Base-by-base conservation (phyloP, 2,329 filamentous ascomycete species). In the Paraconiothyrium sp. region DNA sequence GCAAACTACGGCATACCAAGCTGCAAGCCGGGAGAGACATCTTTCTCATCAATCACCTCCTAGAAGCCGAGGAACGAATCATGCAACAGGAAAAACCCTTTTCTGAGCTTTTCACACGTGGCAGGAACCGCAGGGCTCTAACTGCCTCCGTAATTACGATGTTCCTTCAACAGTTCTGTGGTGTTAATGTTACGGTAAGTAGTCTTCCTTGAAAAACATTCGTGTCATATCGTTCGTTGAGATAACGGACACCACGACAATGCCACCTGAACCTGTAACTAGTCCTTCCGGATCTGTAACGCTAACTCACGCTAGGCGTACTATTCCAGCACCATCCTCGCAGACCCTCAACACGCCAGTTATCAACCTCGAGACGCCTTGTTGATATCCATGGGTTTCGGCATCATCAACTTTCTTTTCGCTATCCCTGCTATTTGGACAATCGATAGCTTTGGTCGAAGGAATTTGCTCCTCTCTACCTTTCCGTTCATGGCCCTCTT, bases 11-110 rank as follows among this genome's bases (percentile, higher is more conserved):
- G 0, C 77, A 79, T 22, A 81, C 80, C 5, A 78, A 83, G 5
- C 75, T 87, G 16, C 83, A 85, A 63, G 85, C 84, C 1, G 84
- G 83, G 0, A 73, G 85, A 46, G 84, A 86, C 63, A 77, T 83
- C 48, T 86, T 85, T 75, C 85, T 86, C 67, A 72, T 71, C 58
- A 58, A 67, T 24, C 57, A 70, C 24, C 49, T 73, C 64, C 72
- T 64, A 62, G 70, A 64, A 65, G 78, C 60, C 62, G 77, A 71
- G 70, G 72, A 67, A n/a, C 68, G 60, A 55, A 66, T 67, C 44
- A 76, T 68, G 74, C 74, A 63, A 46, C 72, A 57, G 64, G 66
- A 63, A 41, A 75, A 46, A 62, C 62, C 61, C 4, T 71, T 74
- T 35, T 61, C 46, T 14, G 69, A 73, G 20, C 61, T 72, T 20